Evolutionary conservation across 176 grass and related monocot species (phyloP).

Genomic region (Musa itinerans): DNA sequence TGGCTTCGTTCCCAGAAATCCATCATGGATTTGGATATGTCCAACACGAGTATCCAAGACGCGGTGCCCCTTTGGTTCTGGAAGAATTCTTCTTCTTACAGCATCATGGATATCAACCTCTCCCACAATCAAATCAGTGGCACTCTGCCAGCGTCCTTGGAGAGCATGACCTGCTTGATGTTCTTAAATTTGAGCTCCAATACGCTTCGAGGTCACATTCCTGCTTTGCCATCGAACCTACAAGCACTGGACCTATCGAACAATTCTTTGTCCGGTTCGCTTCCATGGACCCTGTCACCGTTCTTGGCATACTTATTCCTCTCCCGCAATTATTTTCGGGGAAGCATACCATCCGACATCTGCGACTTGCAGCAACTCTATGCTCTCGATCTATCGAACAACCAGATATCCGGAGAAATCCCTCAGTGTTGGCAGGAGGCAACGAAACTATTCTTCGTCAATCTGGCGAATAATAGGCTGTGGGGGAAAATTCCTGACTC

Average conservation of each 20-base stretch:
- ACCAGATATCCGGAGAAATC: constrained; percentile 13
- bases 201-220: background rate
- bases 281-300: constrained; percentile 19
- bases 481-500: too few relatives aligned
- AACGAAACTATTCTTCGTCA: too few relatives aligned
- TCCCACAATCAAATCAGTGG: too few relatives aligned
- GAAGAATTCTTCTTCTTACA: too few relatives aligned
- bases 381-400: constrained; percentile 20
- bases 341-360: constrained; percentile 14
- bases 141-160: too few relatives aligned
- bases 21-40: constrained; percentile 19
- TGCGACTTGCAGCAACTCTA: constrained; percentile 4
- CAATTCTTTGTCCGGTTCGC: constrained; percentile 22
- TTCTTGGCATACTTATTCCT: background rate
- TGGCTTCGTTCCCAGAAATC: constrained; percentile 22
- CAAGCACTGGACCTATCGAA: constrained; percentile 18
- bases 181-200: too few relatives aligned
- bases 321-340: constrained; percentile 20
- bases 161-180: too few relatives aligned
- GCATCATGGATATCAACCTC: too few relatives aligned
- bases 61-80: background rate
- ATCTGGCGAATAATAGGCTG: too few relatives aligned
- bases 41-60: constrained; percentile 14
- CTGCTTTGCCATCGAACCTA: constrained; percentile 5
- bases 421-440: constrained; percentile 19